Base-by-base conservation (phyloP, 139 green algal species). In the Chlorella ohadii region DNA sequence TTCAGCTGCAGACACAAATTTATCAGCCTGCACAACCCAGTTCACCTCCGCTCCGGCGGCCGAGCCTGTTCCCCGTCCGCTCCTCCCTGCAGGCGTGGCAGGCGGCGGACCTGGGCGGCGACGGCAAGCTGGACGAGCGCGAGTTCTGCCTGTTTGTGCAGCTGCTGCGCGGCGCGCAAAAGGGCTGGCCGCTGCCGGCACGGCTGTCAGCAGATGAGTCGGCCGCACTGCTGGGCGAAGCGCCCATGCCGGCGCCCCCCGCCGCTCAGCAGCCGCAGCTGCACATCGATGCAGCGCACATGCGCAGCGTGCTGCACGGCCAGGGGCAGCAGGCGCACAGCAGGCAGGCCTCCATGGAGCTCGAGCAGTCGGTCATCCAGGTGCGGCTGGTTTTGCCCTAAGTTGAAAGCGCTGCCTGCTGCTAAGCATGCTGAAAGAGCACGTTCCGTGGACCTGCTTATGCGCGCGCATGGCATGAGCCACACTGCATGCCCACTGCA, bases 91-190 rank as follows among this genome's bases (percentile, higher is more conserved):
- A 56, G 73, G 70, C 74, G 55, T 87, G 83, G 72, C 12, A 36
- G 17, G 51, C 63, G 0, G 34, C 83, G 1, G 68, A 83, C 77
- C 55, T 66, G 25, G 33, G 22, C 51, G 31, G 28, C 17, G 73
- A 72, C 56, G 73, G 83, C 61, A n/a, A 44, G 28, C 66, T 87
- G 38, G 57, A 76, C 83, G 34, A 33, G 38, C 41, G 74, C 25
- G 72, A 84, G 57, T 87, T 87, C 72, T 87, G 83, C 83, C 68
- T 87, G 19, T 87, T 87, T 39, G 72, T 87, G 74, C 65, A 84
- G 41, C 70, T 87, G 56, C 57, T 87, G 78, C 77, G 76, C n/a
- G 47, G 61, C 12, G 83, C 75, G 22, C 72, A 80, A 23, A 72
- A 78, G 39, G 83, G 78, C 33, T 57, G 41, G 7, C 28, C 28